Evolutionary conservation across 2,329 filamentous ascomycete genomes (phyloP).

Genomic region (Zasmidium cellare): DNA sequence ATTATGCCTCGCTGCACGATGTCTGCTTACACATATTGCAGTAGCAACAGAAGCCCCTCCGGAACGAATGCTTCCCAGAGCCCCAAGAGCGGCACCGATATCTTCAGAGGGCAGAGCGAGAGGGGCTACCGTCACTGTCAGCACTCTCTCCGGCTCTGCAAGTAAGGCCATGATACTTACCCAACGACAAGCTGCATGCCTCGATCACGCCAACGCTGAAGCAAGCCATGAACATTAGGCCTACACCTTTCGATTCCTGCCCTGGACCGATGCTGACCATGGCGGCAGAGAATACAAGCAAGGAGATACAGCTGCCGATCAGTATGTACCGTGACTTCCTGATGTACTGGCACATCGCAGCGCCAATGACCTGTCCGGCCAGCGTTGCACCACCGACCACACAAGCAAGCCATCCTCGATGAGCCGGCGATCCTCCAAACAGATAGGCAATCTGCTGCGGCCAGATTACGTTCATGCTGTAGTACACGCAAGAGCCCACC

Average conservation of each 20-base stretch:
- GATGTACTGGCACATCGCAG: constrained; percentile 3
- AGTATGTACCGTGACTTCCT: constrained; percentile 1
- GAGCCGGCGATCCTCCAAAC: constrained; percentile 1
- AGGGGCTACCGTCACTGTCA: not conserved
- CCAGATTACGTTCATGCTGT: constrained; percentile 22
- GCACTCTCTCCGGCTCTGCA: not conserved
- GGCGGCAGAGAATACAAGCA: constrained; percentile 87
- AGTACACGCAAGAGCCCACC: constrained; percentile 37
- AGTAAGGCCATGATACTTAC: not conserved
- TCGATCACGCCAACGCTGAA: constrained; percentile 4
- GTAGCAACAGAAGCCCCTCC: constrained; percentile 3
- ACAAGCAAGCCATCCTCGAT: constrained; percentile 4
- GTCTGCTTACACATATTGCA: constrained; percentile 2
- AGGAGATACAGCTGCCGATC: constrained; percentile 90
- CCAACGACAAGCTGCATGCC: not conserved
- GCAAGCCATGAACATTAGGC: constrained; percentile 2
- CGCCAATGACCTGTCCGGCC: not conserved
- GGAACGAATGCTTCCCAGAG: constrained; percentile 1
- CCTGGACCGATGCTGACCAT: constrained; percentile 72
- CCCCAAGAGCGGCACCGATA: constrained; percentile 1
- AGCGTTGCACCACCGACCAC: constrained; percentile 2
- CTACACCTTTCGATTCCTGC: not conserved
- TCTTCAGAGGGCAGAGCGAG: constrained; percentile 2
- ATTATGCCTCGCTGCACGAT: not conserved
- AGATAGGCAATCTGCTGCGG: constrained; percentile 10